Evolutionary conservation across 768 basidiomycete species (phyloP).

Genomic region (Kwoniella sp.): DNA sequence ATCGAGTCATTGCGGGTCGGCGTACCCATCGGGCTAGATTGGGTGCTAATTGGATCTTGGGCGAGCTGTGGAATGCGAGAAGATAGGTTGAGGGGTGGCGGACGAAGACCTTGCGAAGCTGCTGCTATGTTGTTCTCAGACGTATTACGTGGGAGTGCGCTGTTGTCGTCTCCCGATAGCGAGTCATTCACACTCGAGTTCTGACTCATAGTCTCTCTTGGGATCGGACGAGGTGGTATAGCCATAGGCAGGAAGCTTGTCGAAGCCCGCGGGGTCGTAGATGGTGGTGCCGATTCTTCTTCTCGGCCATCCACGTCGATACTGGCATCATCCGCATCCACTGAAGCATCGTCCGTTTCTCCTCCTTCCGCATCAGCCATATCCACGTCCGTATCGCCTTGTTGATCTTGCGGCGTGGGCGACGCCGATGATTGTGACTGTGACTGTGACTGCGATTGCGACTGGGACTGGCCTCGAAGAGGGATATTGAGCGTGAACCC

Average conservation of each 20-base stretch:
- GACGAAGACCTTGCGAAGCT: constrained; percentile 23
- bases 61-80: constrained; percentile 37
- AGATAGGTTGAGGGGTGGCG: constrained; percentile 36
- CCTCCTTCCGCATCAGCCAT: constrained; percentile 52
- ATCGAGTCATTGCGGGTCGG: constrained; percentile 33
- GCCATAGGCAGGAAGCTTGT: constrained; percentile 38
- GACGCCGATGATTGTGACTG: not conserved
- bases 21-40: constrained; percentile 54
- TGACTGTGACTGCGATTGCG: not conserved
- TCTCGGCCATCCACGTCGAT: constrained; percentile 57
- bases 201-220: constrained; percentile 27
- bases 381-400: constrained; percentile 49
- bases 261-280: constrained; percentile 44
- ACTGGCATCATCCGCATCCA: constrained; percentile 63
- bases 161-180: constrained; percentile 37
- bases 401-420: constrained; percentile 13
- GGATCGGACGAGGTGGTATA: constrained; percentile 30
- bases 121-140: constrained; percentile 40
- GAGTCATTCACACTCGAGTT: constrained; percentile 43
- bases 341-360: constrained; percentile 64
- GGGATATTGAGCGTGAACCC: constrained; percentile 13
- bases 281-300: constrained; percentile 13
- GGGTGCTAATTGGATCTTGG: constrained; percentile 45
- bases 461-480: not conserved
- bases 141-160: constrained; percentile 33